Conservation (phyloP, 306 rosid species). For the Cajanus cajan region DNA sequence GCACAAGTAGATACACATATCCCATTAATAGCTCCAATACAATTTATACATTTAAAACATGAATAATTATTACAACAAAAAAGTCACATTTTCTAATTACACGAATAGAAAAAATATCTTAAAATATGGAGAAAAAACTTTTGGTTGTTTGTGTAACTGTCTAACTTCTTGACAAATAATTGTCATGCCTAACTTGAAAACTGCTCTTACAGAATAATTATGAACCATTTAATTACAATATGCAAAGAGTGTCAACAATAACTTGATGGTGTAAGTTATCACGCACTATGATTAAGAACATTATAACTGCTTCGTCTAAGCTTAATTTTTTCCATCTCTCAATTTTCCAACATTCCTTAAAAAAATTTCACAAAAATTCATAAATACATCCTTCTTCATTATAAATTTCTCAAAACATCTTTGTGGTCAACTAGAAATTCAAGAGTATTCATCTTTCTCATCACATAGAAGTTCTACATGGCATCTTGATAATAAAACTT, state of each 20-base stretch:
- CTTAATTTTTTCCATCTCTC: no score
- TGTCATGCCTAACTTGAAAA: background rate
- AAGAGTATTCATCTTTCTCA: no score
- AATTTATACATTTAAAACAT: background rate
- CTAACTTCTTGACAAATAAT: background rate
- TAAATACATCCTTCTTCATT: no score
- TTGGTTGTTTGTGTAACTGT: background rate
- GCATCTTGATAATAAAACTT: background rate
- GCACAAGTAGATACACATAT: background rate
- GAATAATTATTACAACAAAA: no score
- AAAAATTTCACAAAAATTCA: no score
- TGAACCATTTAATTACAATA: background rate
- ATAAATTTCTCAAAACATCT: no score
- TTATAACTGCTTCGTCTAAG: no score
- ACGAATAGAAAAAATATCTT: background rate
- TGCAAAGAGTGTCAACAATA: background rate
- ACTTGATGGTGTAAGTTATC: background rate
- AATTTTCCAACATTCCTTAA: no score
- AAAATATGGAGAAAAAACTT: no score
- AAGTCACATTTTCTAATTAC: background rate
- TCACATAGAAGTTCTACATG: no score
- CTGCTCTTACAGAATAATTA: background rate
- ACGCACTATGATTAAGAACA: background rate
- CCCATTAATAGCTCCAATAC: background rate
- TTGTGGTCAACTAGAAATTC: no score